Evolutionary conservation across 768 basidiomycete genomes (phyloP).

Genomic region (Dioszegia hungarica): DNA sequence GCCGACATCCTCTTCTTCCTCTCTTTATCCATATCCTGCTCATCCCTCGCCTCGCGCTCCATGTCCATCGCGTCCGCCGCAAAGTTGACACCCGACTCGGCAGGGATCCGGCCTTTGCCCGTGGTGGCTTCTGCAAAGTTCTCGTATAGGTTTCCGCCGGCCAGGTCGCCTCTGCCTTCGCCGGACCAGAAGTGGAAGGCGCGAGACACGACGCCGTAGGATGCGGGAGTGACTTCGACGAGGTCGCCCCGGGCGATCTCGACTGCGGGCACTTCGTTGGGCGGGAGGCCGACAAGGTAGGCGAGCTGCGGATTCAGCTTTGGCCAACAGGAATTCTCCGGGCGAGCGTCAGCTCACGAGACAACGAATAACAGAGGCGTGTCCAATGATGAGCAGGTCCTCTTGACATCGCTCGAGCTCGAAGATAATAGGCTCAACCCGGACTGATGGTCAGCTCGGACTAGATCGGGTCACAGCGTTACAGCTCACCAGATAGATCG

Average conservation of each 20-base stretch:
- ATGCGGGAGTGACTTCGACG: constrained; percentile 60
- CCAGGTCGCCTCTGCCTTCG: constrained; percentile 45
- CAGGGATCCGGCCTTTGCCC: constrained; percentile 43
- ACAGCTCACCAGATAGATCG: constrained; percentile 57
- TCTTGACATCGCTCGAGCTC: constrained; percentile 92
- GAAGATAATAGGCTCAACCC: constrained; percentile 84
- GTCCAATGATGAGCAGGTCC: constrained; percentile 92
- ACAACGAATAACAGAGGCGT: constrained; percentile 95
- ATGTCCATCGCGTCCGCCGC: constrained; percentile 37
- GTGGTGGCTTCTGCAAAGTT: constrained; percentile 50
- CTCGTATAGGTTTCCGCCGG: constrained; percentile 49
- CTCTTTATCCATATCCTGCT: constrained; percentile 39
- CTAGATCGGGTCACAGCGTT: not conserved
- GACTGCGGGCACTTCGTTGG: constrained; percentile 93
- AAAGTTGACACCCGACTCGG: constrained; percentile 34
- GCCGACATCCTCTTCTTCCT: constrained; percentile 11
- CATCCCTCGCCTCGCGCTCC: constrained; percentile 35
- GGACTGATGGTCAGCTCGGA: constrained; percentile 56
- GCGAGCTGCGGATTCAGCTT: constrained; percentile 63
- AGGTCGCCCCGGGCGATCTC: constrained; percentile 94
- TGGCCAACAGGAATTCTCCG: not conserved
- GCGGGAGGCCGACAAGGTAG: constrained; percentile 68
- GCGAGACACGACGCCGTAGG: constrained; percentile 75
- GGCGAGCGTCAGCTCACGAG: constrained; percentile 50
- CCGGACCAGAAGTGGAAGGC: constrained; percentile 55